Percentiles rank a stretch among this genome's conserved stretches.
Evolutionary conservation across 768 basidiomycete genomes (phyloP).

Genomic region (Mycena metata): DNA sequence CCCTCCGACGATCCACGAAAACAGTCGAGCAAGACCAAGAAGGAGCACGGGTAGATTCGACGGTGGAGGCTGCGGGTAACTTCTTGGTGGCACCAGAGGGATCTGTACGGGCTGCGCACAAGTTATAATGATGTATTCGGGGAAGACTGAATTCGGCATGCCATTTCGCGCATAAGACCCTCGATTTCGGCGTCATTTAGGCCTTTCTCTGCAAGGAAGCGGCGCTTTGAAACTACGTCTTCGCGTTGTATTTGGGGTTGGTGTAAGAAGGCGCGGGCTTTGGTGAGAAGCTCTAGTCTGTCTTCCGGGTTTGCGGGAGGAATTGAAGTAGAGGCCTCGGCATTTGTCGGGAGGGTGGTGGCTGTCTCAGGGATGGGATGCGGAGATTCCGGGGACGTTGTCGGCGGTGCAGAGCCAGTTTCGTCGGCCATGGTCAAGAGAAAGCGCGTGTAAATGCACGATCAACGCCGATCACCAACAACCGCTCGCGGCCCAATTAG

Average conservation of each 20-base stretch:
- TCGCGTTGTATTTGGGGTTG: conserved; percentile 77
- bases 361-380: not conserved
- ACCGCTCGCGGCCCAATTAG: too few relatives aligned
- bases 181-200: conserved; percentile 73
- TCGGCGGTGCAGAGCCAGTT: not conserved
- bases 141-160: conserved; percentile 46
- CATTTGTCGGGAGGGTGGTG: not conserved
- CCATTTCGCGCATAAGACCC: conserved; percentile 67
- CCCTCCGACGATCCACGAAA: conserved; percentile 77
- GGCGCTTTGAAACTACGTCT: conserved; percentile 66
- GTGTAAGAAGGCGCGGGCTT: conserved; percentile 73
- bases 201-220: conserved; percentile 80
- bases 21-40: conserved; percentile 70
- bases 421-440: conserved; percentile 22
- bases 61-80: conserved; percentile 78
- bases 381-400: conserved; percentile 3
- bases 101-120: conserved; percentile 47
- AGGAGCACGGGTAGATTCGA: conserved; percentile 78
- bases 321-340: not conserved
- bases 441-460: conserved; percentile 2
- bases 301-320: conserved; percentile 35
- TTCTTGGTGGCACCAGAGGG: conserved; percentile 77
- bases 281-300: conserved; percentile 61
- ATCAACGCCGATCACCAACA: too few relatives aligned
- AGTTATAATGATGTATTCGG: not conserved